These are phyloP conservation scores for Globisporangium uncinulatum DNA, from an alignment of 352 stramenopile genomes.

Conservation along the genomic window DNA sequence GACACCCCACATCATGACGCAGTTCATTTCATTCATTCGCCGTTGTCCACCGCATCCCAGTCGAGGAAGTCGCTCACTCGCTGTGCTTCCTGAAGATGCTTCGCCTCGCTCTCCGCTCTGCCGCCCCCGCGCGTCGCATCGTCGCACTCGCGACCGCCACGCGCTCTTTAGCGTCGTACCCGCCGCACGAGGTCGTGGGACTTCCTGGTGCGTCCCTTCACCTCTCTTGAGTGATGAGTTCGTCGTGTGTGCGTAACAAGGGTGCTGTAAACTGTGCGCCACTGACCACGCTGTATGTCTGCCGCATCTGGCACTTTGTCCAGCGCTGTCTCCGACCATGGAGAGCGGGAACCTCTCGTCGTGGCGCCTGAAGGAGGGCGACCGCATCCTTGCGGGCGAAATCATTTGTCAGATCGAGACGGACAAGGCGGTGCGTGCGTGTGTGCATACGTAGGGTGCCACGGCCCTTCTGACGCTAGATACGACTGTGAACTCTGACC, in stretches of 20 bases:
- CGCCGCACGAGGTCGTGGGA: conserved; percentile 70
- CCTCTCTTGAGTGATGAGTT: background rate
- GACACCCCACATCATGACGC: background rate
- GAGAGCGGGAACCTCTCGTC: conserved; percentile 93
- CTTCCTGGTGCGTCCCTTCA: conserved; percentile 45
- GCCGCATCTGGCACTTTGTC: too few relatives aligned
- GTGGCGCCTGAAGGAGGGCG: conserved; percentile 93
- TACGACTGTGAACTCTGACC: background rate
- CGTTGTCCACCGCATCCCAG: too few relatives aligned
- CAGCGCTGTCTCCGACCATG: conserved; percentile 97
- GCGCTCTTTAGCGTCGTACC: conserved; percentile 67
- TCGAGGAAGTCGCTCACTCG: too few relatives aligned
- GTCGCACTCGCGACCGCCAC: conserved; percentile 20
- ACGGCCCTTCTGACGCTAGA: background rate
- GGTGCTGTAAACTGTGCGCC: too few relatives aligned
- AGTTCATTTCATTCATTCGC: background rate
- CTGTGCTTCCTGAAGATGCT: conserved; percentile 34
- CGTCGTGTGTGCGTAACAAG: too few relatives aligned
- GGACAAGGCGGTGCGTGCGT: conserved; percentile 91
- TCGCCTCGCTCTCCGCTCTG: conserved; percentile 48
- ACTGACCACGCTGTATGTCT: too few relatives aligned
- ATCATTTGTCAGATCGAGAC: conserved; percentile 98
- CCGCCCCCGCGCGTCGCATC: conserved; percentile 32
- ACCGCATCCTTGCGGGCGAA: conserved; percentile 90
- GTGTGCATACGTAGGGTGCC: too few relatives aligned